Percentiles rank a stretch among this genome's conserved stretches.
phyloP scores from a whole-genome alignment of 106 monocot species.

The Allium fistulosum region DNA sequence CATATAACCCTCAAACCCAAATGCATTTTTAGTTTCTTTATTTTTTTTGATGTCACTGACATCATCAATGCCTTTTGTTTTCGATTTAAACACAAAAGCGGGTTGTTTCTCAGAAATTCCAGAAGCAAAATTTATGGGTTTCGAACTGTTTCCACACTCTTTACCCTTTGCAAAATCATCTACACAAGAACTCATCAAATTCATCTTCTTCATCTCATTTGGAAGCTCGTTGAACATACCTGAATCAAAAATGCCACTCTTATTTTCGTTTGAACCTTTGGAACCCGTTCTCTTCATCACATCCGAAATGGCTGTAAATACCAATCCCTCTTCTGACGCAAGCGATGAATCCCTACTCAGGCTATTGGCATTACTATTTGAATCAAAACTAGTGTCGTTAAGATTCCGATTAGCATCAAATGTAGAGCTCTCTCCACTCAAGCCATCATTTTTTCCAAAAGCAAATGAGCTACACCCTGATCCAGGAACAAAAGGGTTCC shows the following conservation, averaged over 20 bases:
- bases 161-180: not conserved
- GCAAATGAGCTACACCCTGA: conserved; percentile 4
- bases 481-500: conserved; percentile 17
- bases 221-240: not conserved
- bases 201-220: conserved; percentile 12
- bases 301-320: not conserved
- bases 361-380: not conserved
- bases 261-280: too few species aligned
- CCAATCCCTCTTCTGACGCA: conserved; percentile 3
- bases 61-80: not conserved
- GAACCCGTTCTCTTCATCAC: not conserved
- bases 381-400: too few species aligned
- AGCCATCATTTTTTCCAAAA: not conserved
- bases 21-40: too few species aligned
- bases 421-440: not conserved
- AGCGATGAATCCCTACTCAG: conserved; percentile 4
- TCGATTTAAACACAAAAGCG: not conserved
- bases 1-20: too few species aligned
- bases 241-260: not conserved
- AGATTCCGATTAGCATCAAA: conserved; percentile 4
- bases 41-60: not conserved
- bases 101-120: too few species aligned
- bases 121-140: too few species aligned
- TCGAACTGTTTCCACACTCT: too few species aligned
- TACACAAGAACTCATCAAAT: not conserved